A percentile compares a stretch with the other conserved stretches of the same genome.
Conservation (phyloP, 2,329 filamentous ascomycete species). For the Tolypocladium tropicale region DNA sequence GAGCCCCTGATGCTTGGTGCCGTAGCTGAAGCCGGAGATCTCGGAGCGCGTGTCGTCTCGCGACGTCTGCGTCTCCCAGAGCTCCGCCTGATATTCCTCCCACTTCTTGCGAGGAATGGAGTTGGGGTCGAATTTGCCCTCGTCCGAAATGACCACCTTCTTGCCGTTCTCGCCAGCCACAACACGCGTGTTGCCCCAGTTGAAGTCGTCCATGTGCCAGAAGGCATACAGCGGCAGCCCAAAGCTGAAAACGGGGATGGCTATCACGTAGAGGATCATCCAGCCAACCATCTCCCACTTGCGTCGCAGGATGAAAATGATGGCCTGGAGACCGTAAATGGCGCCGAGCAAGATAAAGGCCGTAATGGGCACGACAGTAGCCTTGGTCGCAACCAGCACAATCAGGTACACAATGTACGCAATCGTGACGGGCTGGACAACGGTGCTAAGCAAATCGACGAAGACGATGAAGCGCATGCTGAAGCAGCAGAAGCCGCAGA, state of each 20-base stretch:
- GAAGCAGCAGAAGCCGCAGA: conserved; percentile 99
- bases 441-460: conserved; percentile 80
- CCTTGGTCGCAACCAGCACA: conserved; percentile 53
- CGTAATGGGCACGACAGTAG: conserved; percentile 63
- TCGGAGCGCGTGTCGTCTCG: conserved; percentile 76
- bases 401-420: conserved; percentile 87
- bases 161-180: conserved; percentile 89
- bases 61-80: conserved; percentile 90
- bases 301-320: conserved; percentile 91
- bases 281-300: conserved; percentile 99
- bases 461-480: conserved; percentile 98
- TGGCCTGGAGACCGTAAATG: conserved; percentile 94
- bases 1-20: conserved; percentile 63
- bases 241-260: conserved; percentile 85
- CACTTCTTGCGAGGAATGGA: conserved; percentile 96
- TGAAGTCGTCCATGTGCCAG: conserved; percentile 99
- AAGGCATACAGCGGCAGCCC: conserved; percentile 88
- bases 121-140: conserved; percentile 92
- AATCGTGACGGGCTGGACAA: conserved; percentile 85
- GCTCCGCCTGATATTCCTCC: conserved; percentile 97
- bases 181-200: conserved; percentile 97
- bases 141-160: conserved; percentile 87
- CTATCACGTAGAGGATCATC: conserved; percentile 93
- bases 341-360: conserved; percentile 84
- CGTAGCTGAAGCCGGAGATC: conserved; percentile 88